Conservation (phyloP, 345 rosid genomes). For the Laguncularia racemosa region DNA sequence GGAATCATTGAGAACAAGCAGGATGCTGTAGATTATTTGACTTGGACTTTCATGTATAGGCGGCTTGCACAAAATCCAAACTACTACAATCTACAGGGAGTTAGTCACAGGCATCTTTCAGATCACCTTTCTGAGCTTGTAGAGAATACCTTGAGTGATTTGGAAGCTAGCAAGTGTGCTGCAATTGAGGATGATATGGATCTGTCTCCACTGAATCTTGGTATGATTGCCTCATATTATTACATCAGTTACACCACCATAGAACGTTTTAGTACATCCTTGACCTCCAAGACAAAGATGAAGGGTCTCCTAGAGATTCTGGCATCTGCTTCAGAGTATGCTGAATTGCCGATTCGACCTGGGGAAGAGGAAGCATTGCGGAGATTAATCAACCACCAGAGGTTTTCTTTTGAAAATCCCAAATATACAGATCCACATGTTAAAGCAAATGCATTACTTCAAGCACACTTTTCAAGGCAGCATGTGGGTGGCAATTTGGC, state of each 20-base stretch:
- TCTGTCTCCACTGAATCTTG: constrained; percentile 73
- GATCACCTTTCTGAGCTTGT: constrained; percentile 96
- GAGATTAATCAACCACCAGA: constrained; percentile 76
- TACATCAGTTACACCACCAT: constrained; percentile 84
- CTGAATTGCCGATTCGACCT: constrained; percentile 63
- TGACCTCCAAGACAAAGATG: constrained; percentile 86
- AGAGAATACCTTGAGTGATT: constrained; percentile 69
- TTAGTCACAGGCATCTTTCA: constrained; percentile 88
- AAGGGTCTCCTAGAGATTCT: constrained; percentile 86
- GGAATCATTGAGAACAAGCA: constrained; percentile 80
- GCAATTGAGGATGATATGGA: constrained; percentile 75
- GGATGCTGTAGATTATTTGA: constrained; percentile 91
- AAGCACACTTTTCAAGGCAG: constrained; percentile 92
- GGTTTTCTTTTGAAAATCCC: constrained; percentile 80
- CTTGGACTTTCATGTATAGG: constrained; percentile 96
- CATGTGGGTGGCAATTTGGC: constrained; percentile 61
- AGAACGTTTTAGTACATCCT: constrained; percentile 77
- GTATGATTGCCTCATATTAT: constrained; percentile 84
- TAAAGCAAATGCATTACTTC: constrained; percentile 86
- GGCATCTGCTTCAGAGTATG: constrained; percentile 88
- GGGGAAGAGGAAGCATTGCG: constrained; percentile 86
- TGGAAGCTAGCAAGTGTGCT: constrained; percentile 79
- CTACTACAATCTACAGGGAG: constrained; percentile 95
- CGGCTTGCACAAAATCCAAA: constrained; percentile 90
- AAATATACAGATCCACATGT: constrained; percentile 73